Conservation (phyloP, 768 basidiomycete genomes). For the Xanthoconium stramineum region DNA sequence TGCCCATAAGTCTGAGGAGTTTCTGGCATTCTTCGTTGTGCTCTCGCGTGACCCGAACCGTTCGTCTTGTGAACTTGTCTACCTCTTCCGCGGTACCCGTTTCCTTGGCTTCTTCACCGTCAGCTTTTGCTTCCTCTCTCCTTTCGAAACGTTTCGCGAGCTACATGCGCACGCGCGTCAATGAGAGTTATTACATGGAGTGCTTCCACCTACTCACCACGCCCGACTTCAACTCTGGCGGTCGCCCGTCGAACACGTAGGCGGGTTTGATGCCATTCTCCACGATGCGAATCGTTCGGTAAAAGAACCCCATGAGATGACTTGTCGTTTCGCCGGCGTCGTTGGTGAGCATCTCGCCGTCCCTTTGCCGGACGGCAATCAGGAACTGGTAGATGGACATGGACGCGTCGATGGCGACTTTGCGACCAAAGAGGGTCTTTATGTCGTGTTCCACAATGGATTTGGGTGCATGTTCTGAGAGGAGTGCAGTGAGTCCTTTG, state of each 20-base stretch:
- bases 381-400: slow-evolving; percentile 98
- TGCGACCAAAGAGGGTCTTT: slow-evolving; percentile 95
- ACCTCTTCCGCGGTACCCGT: slow-evolving; percentile 91
- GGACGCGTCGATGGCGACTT: slow-evolving; percentile 98
- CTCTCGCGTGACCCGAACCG: slow-evolving; percentile 91
- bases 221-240: slow-evolving; percentile 94
- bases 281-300: slow-evolving; percentile 94
- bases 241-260: slow-evolving; percentile 98
- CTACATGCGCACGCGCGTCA: slow-evolving; percentile 39
- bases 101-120: slow-evolving; percentile 95
- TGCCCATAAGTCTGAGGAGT: slow-evolving; percentile 91
- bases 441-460: slow-evolving; percentile 90
- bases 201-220: slow-evolving; percentile 61
- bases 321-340: slow-evolving; percentile 98
- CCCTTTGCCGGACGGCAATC: slow-evolving; percentile 94
- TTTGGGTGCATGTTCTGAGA: slow-evolving; percentile 87
- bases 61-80: slow-evolving; percentile 84
- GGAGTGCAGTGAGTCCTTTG: slow-evolving; percentile 88
- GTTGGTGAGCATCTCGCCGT: slow-evolving; percentile 95
- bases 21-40: slow-evolving; percentile 95
- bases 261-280: slow-evolving; percentile 98
- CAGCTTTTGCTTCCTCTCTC: slow-evolving; percentile 91
- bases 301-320: slow-evolving; percentile 99
- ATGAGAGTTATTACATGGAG: no score
- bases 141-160: slow-evolving; percentile 93